These are phyloP conservation scores for Aspergillus ruber DNA, from an alignment of 2,329 filamentous ascomycete species.

Conservation along the genomic window DNA sequence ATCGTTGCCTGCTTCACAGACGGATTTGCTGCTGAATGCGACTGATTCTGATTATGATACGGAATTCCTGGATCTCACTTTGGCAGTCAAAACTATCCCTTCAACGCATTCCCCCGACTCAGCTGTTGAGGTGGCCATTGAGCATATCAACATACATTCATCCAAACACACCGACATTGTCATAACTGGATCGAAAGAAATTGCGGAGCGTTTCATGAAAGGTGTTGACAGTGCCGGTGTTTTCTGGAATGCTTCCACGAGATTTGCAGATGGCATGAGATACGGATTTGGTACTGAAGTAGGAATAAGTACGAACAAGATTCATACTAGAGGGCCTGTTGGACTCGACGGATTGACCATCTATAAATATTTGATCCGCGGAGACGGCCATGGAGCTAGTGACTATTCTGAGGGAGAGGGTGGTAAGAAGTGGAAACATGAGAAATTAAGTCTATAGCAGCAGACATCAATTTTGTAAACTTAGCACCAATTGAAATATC, in stretches of 20 bases:
- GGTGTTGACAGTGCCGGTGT: conserved; percentile 83
- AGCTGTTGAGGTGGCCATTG: conserved; percentile 63
- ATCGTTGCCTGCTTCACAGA: conserved; percentile 38
- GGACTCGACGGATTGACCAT: conserved; percentile 92
- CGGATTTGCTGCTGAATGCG: conserved; percentile 56
- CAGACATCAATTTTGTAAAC: background rate
- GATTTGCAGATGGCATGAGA: conserved; percentile 93
- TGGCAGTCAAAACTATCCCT: conserved; percentile 75
- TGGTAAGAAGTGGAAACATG: conserved; percentile 52
- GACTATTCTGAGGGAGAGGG: conserved; percentile 57
- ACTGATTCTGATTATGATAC: conserved; percentile 70
- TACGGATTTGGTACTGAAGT: conserved; percentile 98
- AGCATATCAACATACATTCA: conserved; percentile 85
- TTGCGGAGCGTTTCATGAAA: conserved; percentile 76
- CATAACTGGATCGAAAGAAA: conserved; percentile 60
- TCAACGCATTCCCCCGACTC: conserved; percentile 14
- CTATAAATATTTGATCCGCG: conserved; percentile 90
- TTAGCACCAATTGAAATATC: background rate
- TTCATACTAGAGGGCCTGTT: conserved; percentile 87
- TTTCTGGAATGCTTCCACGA: conserved; percentile 94
- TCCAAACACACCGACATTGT: conserved; percentile 94
- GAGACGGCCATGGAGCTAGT: conserved; percentile 72
- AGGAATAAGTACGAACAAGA: conserved; percentile 98
- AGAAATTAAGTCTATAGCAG: conserved; percentile 34
- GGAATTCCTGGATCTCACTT: conserved; percentile 77